Base-by-base conservation (phyloP, 2,329 filamentous ascomycete species). In the Aphanoascus verrucosus region DNA sequence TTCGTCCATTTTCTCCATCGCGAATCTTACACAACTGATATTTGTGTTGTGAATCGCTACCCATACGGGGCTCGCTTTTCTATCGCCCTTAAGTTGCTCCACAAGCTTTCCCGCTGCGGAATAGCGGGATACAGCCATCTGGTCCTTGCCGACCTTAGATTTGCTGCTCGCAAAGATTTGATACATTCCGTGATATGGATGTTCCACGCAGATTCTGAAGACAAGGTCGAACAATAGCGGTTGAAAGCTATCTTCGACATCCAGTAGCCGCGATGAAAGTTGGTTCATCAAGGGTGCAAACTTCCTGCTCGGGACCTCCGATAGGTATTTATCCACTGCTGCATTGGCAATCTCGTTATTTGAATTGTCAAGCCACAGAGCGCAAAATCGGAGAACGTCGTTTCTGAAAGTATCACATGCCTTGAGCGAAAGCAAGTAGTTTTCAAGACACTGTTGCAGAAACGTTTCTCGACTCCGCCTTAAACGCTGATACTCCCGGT, bases 121-220 rank as follows among this genome's bases (percentile, higher is more conserved):
- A 61, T 85, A 82, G 47, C 93, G 83, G 3, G 85, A 84, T 17
- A 83, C 73, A 0, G 87, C 86, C 2, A 85, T 79, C 40, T 85
- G 81, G 59, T 96, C 91, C 60, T 85, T 83, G 50, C 76, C 71
- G 49, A 68, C 76, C 61, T 84, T 82, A 49, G 79, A 82, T 61
- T 83, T 86, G 43, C 81, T 83, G 19, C 85, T 84, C 1, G 90
- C 87, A 75, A 91, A 96, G 41, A 98, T 88, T 61, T 97, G 90
- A 66, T 98, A 94, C 83, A 97, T 91, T 47, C 89, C 89, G 65
- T 98, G 94, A 67, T 90, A 95, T 0, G 93, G 94, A 69, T 99
- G 93, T 54, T 98, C 89, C 9, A 80, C 76, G 64, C 91, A 97
- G 53, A 98, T 95, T 7, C 83, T 83, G 63, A 83, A 81, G 3